Base-by-base conservation (phyloP, 2,329 filamentous ascomycete genomes). In the Penicillium decumbens region DNA sequence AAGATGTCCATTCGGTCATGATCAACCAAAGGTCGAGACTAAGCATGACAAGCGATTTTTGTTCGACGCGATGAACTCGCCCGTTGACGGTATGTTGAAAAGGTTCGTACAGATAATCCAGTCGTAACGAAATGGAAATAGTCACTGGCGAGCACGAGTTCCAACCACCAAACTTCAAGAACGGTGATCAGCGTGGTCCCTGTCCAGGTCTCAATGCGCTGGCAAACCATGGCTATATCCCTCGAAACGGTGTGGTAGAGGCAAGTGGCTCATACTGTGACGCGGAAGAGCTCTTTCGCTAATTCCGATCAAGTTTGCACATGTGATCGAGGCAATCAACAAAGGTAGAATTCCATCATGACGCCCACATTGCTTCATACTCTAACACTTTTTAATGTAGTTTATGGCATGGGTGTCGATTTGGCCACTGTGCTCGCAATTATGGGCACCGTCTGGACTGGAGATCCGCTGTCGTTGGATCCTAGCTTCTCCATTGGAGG, bases 401-500 rank as follows among this genome's bases (percentile, higher is more conserved):
- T 79, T 1, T 77, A 68, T 24, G 74, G 75, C 3, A 79, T 79
- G 77, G 70, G 71, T 0, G 43, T 76, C 15, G 75, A 76, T 13
- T 56, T 78, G 0, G 64, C 66, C 1, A 65, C 67, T 1, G 48
- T 77, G 4, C 60, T 77, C 3, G 69, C 72, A n/a, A 63, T 74
- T 3, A 71, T 77, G 62, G 76, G 75, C 6, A 76, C 74, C 12
- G 72, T 76, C 9, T 74, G 73, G 55, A 72, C 72, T 3, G 78
- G 79, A 1, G 76, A 80, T 51, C 74, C 76, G 5, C 54, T 80
- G 0, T 78, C 78, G 0, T 52, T 78, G 1, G 67, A 72, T 37
- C 76, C 72, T 1, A 71, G 75, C 3, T 80, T 77, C 63, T 80
- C 77, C 1, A 80, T 80, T 35, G 77, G 77, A 9, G 76, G 76